phyloP scores from a whole-genome alignment of 805 yeast genomes.

The Torulaspora microellipsoides region DNA sequence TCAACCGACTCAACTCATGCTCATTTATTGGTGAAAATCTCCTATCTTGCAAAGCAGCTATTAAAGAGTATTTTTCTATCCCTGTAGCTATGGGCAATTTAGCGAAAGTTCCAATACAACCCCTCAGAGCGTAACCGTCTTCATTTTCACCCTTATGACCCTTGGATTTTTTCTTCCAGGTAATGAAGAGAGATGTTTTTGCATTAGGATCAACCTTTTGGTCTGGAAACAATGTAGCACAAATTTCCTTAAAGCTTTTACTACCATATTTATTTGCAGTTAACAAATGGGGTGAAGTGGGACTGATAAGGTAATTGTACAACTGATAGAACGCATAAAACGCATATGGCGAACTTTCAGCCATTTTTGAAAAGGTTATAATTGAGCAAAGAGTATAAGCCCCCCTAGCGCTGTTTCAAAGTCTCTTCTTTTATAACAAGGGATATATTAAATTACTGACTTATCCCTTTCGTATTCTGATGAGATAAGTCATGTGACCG shows the following conservation, averaged over 20 bases:
- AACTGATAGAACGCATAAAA: slow-evolving; percentile 34
- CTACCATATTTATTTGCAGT: neutral
- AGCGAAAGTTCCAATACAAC: slow-evolving; percentile 90
- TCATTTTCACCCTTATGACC: neutral
- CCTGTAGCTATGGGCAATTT: slow-evolving; percentile 52
- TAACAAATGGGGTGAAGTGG: neutral
- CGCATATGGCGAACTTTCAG: slow-evolving; percentile 27
- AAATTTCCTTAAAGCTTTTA: slow-evolving; percentile 15
- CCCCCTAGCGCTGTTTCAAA: no score
- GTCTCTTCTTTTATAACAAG: no score
- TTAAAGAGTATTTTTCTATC: slow-evolving; percentile 54
- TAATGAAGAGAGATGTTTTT: slow-evolving; percentile 69
- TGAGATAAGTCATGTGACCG: neutral
- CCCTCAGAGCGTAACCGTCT: slow-evolving; percentile 48
- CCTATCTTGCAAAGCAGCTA: slow-evolving; percentile 72
- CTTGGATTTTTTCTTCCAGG: slow-evolving; percentile 60
- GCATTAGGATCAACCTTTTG: slow-evolving; percentile 10
- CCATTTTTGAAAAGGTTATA: slow-evolving; percentile 6
- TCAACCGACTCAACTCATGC: slow-evolving; percentile 50
- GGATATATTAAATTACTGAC: no score
- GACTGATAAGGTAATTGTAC: slow-evolving; percentile 16
- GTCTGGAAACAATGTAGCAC: slow-evolving; percentile 17
- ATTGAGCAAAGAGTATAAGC: no score
- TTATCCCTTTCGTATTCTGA: neutral
- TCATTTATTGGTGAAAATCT: slow-evolving; percentile 63